A percentile compares a stretch with the other conserved stretches of the same genome.
phyloP scores from a whole-genome alignment of 495 filamentous ascomycete species.

The Neurospora sp. region DNA sequence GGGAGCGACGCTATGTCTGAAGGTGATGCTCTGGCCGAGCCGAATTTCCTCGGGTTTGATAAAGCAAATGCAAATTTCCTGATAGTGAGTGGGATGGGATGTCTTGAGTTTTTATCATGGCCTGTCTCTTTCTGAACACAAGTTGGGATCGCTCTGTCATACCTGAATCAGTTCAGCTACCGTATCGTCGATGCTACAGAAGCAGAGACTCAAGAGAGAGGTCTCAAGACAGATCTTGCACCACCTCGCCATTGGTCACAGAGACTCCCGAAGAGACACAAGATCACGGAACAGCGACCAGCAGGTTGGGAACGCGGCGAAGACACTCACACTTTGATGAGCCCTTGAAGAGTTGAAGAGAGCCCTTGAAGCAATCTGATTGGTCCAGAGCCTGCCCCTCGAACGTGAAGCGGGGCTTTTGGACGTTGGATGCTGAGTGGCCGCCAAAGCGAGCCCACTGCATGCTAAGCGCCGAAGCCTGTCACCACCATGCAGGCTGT shows the following conservation, averaged over 20 bases:
- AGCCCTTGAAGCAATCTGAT: slow-evolving; percentile 5
- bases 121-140: not conserved
- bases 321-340: not conserved
- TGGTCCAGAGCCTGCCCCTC: slow-evolving; percentile 11
- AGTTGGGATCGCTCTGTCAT: not conserved
- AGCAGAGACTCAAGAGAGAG: not conserved
- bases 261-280: not conserved
- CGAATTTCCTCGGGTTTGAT: not conserved
- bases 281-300: slow-evolving; percentile 8
- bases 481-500: slow-evolving; percentile 23
- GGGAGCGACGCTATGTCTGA: not conserved
- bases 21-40: not conserved
- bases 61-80: not conserved
- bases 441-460: slow-evolving; percentile 17
- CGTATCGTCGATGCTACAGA: not conserved
- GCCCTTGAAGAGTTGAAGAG: not conserved
- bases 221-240: not conserved
- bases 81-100: not conserved
- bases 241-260: slow-evolving; percentile 5
- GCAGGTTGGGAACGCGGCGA: slow-evolving; percentile 19
- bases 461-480: slow-evolving; percentile 26
- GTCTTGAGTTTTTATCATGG: not conserved
- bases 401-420: slow-evolving; percentile 7
- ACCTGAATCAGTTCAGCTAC: not conserved
- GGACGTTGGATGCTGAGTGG: slow-evolving; percentile 15